Base-by-base conservation (phyloP, 1,284 basidiomycete species). In the Mycena citricolor region DNA sequence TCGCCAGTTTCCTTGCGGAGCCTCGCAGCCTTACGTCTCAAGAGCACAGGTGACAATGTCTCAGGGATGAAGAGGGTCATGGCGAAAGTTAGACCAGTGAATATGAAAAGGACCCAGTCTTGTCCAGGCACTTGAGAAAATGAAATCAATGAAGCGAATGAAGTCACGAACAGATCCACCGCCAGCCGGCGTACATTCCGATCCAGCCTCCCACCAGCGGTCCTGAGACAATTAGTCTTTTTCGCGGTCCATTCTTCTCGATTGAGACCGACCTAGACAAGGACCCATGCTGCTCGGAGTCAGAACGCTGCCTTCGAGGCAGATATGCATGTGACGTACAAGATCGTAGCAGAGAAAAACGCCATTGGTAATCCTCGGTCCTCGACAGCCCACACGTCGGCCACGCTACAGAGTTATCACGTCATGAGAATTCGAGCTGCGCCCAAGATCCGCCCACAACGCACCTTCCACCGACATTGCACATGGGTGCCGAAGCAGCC, bases 331-430 rank as follows among this genome's bases (percentile, higher is more conserved):
- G 25, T 22, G 7, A 54, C 64, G 36, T 38, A 78, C 58, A 83
- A 83, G 6, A 83, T 76, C 5, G 80, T 79, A 5, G 79, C 63
- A 8, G 76, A 71, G 61, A 84, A 84, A 42, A 82, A 53, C 4
- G 76, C 74, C 65, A 86, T 74, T 0, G 83, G 81, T 16, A 77
- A 69, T 7, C 83, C 83, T 20, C 83, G 70, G 11, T 74, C 71
- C 52, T 82, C 77, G 4, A 74, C 66, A 34, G 78, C 72, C 81
- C 81, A 87, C 5, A 73, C 60, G 57, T 73, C 71, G 2, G 67
- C 62, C 67, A 78, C 41, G 76, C 63, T 56, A 25, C n/a, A 29
- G 11, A 13, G 34, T 12, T 13, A 30, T 16, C 6, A 20, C 13
- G 22, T 16, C 2, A 23, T 12, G n/a, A 29, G 17, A 33, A 19